Evolutionary conservation across 805 yeast genomes (phyloP), one percentile per base, ranked within the genome.

Genomic region (Lachancea sp.): DNA sequence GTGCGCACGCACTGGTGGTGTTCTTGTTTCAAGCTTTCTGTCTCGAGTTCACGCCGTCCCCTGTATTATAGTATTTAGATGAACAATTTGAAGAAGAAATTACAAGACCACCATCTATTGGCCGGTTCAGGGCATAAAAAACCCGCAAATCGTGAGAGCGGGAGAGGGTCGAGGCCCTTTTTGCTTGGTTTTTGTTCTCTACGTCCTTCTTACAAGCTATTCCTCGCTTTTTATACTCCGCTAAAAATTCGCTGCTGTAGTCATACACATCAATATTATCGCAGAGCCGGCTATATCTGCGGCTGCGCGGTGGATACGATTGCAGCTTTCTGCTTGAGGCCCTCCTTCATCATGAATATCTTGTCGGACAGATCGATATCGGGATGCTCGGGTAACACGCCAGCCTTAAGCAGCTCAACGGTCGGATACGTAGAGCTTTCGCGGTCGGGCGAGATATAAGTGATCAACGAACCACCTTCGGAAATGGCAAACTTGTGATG

Each of bases 401-500:
- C 77, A 36, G 67, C 62, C 48, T 69, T 71, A 58, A 81, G 52
- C 9, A 74, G 71, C 41, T 72, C 72, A 17, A 69, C 68, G 45
- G 78, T 58, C 30, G 82, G 80, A 52, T 77, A 78, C 2, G 91
- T 82, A 60, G 79, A 80, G 44, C 85, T 81, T 45, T 78, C 77
- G 58, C 87, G 78, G 46, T 77, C 74, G 32, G 93, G 90, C 2
- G 90, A 85, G 42, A 91, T 81, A 56, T 88, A 88, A 22, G 95
- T 85, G 16, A 91, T 74, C 37, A 79, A 78, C 49, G 76, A 73
- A 18, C 96, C 97, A 45, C 77, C 72, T 54, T 82, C 82, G 36
- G 90, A 83, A 33, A 91, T 63, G 48, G 95, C 81, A 45, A 90
- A 68, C 67, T 93, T 93, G 66, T 85, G 90, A 60, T 93, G 99